A percentile compares a stretch with the other conserved stretches of the same genome.
Evolutionary conservation across 768 basidiomycete species (phyloP).

Genomic region (Neoboletus magnificus): DNA sequence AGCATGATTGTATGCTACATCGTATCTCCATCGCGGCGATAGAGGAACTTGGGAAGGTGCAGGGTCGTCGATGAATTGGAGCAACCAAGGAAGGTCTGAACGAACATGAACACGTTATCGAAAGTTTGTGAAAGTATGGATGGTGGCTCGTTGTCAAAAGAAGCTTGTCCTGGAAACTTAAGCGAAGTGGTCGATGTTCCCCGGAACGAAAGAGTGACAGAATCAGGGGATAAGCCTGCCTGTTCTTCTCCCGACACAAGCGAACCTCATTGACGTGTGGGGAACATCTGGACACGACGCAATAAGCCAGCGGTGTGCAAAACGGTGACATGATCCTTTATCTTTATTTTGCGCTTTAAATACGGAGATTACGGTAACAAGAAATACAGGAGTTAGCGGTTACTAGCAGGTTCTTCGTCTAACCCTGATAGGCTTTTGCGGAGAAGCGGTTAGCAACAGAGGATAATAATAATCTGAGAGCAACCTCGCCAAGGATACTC

Average conservation of each 20-base stretch:
- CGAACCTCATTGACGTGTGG: slow-evolving; percentile 14
- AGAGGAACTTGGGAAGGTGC: slow-evolving; percentile 19
- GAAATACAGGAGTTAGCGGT: slow-evolving; percentile 29
- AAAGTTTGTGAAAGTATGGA: slow-evolving; percentile 3
- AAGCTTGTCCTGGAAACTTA: background rate
- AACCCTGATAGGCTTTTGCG: slow-evolving; percentile 35
- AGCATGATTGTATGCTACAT: slow-evolving; percentile 1
- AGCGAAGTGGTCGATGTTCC: slow-evolving; percentile 10
- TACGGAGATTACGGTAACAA: slow-evolving; percentile 36
- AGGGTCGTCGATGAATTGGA: slow-evolving; percentile 24
- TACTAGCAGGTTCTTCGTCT: slow-evolving; percentile 16
- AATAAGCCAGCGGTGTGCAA: slow-evolving; percentile 3
- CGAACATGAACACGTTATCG: slow-evolving; percentile 14
- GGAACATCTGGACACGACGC: slow-evolving; percentile 1
- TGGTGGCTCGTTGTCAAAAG: background rate
- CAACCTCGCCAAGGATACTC: background rate
- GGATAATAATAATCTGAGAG: slow-evolving; percentile 19
- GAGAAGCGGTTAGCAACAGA: slow-evolving; percentile 19
- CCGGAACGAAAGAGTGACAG: background rate
- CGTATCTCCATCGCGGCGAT: slow-evolving; percentile 27
- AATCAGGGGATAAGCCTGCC: slow-evolving; percentile 4
- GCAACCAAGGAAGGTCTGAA: slow-evolving; percentile 9
- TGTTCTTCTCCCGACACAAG: background rate
- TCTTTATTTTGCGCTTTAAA: slow-evolving; percentile 13
- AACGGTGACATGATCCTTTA: slow-evolving; percentile 10